Percentiles rank a stretch among this genome's conserved stretches.
phyloP scores from a whole-genome alignment of 225 moss, liverwort and hornwort genomes.

The Lunularia cruciata region DNA sequence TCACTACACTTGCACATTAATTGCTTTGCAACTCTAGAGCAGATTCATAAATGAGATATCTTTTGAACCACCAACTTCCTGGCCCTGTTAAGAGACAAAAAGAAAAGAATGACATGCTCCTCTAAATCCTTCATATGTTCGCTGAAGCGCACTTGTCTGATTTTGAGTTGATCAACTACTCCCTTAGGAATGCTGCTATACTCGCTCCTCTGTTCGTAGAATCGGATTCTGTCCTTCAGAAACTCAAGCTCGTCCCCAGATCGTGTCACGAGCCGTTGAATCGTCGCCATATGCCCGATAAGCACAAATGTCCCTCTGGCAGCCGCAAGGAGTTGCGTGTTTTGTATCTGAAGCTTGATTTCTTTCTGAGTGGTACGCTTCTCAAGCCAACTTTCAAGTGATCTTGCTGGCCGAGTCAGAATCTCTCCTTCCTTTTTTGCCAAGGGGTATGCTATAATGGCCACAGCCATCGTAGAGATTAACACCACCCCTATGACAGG shows the following conservation, averaged over 20 bases:
- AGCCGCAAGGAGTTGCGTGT: background rate
- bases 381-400: background rate
- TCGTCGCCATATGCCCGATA: background rate
- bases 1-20: no score
- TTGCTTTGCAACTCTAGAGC: no score
- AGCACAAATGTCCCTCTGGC: slow-evolving; percentile 5
- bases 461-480: background rate
- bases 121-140: background rate
- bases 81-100: slow-evolving; percentile 1
- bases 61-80: background rate
- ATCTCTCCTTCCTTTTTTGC: background rate
- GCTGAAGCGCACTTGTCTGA: slow-evolving; percentile 6
- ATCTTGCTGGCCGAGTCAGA: background rate
- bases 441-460: background rate
- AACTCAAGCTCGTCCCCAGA: background rate
- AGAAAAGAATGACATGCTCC: slow-evolving; percentile 13
- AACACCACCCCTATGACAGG: background rate
- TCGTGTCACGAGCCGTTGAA: slow-evolving; percentile 1
- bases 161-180: background rate
- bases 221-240: background rate
- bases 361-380: background rate
- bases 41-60: no score
- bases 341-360: background rate
- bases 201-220: background rate
- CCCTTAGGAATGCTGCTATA: background rate